phyloP scores from a whole-genome alignment of 139 green algal species.

The Micractinium sp. region DNA sequence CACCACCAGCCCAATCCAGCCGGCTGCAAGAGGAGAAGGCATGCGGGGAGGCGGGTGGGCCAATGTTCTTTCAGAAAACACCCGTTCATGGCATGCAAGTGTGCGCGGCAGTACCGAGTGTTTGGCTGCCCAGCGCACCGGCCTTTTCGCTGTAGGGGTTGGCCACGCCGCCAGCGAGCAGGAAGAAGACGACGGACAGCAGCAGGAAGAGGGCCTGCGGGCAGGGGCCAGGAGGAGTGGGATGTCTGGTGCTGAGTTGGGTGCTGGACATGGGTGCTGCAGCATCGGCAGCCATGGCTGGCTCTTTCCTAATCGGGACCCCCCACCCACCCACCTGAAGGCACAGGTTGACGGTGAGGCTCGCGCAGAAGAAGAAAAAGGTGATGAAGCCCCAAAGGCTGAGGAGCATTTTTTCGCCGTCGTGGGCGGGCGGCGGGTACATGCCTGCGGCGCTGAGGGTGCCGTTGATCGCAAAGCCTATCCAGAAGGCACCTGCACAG shows the following conservation, averaged over 20 bases:
- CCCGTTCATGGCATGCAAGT: not conserved
- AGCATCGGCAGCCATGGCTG: no score
- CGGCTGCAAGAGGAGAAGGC: not conserved
- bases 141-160: not conserved
- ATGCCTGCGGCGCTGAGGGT: not conserved
- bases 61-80: not conserved
- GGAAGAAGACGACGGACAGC: conserved; percentile 7
- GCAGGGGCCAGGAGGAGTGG: not conserved
- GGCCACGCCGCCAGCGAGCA: conserved; percentile 5
- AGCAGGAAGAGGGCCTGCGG: conserved; percentile 21
- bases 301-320: no score
- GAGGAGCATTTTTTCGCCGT: conserved; percentile 44
- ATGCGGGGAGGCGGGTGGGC: no score
- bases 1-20: conserved; percentile 24
- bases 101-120: no score
- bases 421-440: not conserved
- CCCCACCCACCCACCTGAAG: not conserved
- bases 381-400: conserved; percentile 66
- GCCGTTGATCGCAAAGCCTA: conserved; percentile 19
- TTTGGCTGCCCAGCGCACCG: not conserved
- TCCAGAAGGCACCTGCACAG: conserved; percentile 24
- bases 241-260: not conserved
- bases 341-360: conserved; percentile 4
- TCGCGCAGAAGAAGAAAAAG: conserved; percentile 9
- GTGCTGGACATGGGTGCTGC: no score